These are phyloP conservation scores for Solanum megistacrolobum DNA, from an alignment of 257 asterid species.

Conservation along the genomic window DNA sequence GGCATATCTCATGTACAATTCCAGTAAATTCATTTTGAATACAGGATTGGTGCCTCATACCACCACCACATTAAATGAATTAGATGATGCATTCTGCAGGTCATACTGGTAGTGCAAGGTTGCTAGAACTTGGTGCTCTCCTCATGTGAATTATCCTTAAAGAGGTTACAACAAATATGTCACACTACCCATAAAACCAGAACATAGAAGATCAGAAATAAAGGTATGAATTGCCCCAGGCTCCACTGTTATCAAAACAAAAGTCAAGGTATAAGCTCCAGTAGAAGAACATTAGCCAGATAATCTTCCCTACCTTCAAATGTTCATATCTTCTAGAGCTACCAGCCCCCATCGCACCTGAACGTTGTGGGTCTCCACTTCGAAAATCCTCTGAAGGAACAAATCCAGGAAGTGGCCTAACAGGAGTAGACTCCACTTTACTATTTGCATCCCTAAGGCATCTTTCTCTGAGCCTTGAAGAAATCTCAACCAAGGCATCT, in stretches of 20 bases:
- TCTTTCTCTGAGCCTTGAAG: constrained; percentile 65
- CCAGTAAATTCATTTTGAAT: background rate
- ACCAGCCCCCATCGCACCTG: constrained; percentile 27
- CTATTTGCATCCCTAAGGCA: constrained; percentile 49
- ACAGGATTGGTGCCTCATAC: background rate
- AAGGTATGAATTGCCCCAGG: background rate
- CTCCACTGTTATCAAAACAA: background rate
- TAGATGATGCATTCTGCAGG: background rate
- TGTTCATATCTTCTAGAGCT: constrained; percentile 49
- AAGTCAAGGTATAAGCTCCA: background rate
- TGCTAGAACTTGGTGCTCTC: background rate
- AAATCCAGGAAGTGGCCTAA: constrained; percentile 39
- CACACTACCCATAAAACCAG: background rate
- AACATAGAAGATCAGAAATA: background rate
- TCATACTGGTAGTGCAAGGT: background rate
- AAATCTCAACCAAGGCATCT: constrained; percentile 75
- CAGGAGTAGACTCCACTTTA: constrained; percentile 37
- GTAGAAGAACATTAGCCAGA: background rate
- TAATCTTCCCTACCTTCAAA: constrained; percentile 27
- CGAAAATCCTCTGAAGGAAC: constrained; percentile 29
- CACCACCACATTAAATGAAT: background rate
- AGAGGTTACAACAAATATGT: background rate
- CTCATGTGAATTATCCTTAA: background rate
- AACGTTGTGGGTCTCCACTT: constrained; percentile 22
- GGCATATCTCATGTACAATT: background rate